Evolutionary conservation across 2,329 filamentous ascomycete genomes (phyloP).

Genomic region (Calonectria pseudoreteaudii): DNA sequence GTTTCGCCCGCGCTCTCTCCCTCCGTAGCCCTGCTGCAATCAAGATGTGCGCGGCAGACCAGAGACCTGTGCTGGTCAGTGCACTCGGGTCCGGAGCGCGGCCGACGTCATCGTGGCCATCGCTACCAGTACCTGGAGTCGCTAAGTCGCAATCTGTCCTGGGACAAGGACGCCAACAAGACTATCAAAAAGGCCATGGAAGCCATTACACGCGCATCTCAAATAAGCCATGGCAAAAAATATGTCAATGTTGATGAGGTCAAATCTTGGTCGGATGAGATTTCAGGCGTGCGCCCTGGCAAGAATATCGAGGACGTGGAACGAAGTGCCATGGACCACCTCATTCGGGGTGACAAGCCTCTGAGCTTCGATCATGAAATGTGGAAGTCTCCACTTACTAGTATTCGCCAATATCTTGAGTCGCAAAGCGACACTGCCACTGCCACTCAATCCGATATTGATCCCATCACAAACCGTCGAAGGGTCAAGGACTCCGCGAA

Average conservation of each 20-base stretch:
- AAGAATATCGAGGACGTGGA: conserved; percentile 59
- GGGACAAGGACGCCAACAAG: conserved; percentile 57
- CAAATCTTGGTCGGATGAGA: conserved; percentile 52
- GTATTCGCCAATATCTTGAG: conserved; percentile 49
- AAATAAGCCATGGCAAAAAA: conserved; percentile 45
- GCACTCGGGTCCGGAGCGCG: conserved; percentile 57
- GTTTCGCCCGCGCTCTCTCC: conserved; percentile 27
- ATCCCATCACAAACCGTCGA: conserved; percentile 70
- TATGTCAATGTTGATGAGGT: conserved; percentile 51
- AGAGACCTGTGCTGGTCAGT: conserved; percentile 63
- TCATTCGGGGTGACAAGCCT: conserved; percentile 51
- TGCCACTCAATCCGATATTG: conserved; percentile 52
- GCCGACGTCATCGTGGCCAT: conserved; percentile 56
- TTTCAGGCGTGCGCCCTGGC: conserved; percentile 52
- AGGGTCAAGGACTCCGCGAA: conserved; percentile 46
- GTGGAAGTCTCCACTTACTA: conserved; percentile 48
- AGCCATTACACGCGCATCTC: conserved; percentile 50
- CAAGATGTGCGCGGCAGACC: conserved; percentile 36
- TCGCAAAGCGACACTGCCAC: conserved; percentile 36
- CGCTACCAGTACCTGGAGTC: conserved; percentile 61
- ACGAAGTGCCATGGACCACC: conserved; percentile 56
- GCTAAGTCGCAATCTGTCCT: conserved; percentile 57
- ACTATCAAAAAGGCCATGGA: conserved; percentile 56
- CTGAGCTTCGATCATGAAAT: conserved; percentile 38
- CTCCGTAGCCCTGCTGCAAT: conserved; percentile 26